Conservation (phyloP, 83 land plant genomes). For the Thuja plicata region DNA sequence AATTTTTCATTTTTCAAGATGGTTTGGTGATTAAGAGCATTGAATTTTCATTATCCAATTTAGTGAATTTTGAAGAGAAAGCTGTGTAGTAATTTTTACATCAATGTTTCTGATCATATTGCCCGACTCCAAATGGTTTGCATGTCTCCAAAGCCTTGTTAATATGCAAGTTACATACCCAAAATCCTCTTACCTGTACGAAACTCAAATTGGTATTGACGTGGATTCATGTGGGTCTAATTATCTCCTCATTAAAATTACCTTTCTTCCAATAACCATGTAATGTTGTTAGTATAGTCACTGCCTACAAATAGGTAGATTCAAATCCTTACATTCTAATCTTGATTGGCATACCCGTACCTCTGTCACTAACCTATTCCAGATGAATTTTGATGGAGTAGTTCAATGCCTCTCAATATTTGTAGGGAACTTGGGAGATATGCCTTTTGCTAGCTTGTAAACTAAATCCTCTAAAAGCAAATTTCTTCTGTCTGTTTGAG, state of each 20-base stretch:
- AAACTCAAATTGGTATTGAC: too few species aligned
- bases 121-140: too few species aligned
- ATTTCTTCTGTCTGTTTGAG: background rate
- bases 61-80: too few species aligned
- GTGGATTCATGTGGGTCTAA: too few species aligned
- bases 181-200: background rate
- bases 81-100: too few species aligned
- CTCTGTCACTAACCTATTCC: too few species aligned
- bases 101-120: too few species aligned
- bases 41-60: too few species aligned
- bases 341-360: background rate
- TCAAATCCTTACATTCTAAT: background rate
- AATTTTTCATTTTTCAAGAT: background rate
- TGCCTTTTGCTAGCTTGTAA: background rate
- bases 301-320: background rate
- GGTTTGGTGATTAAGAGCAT: background rate
- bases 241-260: too few species aligned
- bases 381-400: background rate
- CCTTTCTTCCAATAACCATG: background rate
- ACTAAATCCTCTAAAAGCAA: background rate
- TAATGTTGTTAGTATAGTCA: background rate
- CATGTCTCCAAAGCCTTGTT: background rate
- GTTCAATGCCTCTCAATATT: background rate
- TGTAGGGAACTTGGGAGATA: background rate
- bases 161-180: background rate